These are phyloP conservation scores for Cnidoscolus chayamansa DNA, from an alignment of 441 rosid species.

Conservation along the genomic window DNA sequence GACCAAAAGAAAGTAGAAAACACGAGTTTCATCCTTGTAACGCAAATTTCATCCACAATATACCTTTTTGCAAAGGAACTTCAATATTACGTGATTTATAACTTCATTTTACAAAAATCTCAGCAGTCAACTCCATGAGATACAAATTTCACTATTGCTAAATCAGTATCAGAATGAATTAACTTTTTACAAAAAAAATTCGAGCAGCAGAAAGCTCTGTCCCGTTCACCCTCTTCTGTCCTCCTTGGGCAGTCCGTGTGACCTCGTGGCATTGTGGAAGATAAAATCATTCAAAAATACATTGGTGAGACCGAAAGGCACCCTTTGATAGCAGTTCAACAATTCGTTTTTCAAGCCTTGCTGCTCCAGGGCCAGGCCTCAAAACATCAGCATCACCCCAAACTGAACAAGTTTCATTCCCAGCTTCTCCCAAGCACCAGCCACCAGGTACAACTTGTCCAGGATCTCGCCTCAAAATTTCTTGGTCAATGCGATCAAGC, in stretches of 20 bases:
- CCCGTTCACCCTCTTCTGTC: not conserved
- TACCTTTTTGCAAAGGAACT: not conserved
- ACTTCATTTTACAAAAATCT: constrained; percentile 24
- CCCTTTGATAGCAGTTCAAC: constrained; percentile 53
- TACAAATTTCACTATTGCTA: not conserved
- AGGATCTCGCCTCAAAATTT: constrained; percentile 52
- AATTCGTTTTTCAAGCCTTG: constrained; percentile 63
- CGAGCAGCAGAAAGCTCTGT: not conserved
- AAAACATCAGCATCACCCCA: constrained; percentile 89
- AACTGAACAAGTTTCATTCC: constrained; percentile 50
- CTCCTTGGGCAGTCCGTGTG: not conserved
- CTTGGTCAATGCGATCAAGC: constrained; percentile 70
- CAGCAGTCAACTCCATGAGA: not conserved
- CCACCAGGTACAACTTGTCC: constrained; percentile 77
- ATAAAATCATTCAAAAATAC: constrained; percentile 45
- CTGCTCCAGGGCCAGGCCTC: constrained; percentile 76
- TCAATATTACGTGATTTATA: not conserved
- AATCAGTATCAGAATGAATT: constrained; percentile 6
- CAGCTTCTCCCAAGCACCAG: constrained; percentile 81
- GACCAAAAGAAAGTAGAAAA: not conserved
- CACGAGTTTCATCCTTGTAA: not conserved
- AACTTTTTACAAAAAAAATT: constrained; percentile 10
- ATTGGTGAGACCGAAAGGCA: constrained; percentile 54
- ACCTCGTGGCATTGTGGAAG: not conserved
- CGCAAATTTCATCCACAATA: constrained; percentile 10